Evolutionary conservation across 2,329 filamentous ascomycete species (phyloP), one percentile per base, ranked within the genome.

Genomic region (Pseudogymnoascus sp.): DNA sequence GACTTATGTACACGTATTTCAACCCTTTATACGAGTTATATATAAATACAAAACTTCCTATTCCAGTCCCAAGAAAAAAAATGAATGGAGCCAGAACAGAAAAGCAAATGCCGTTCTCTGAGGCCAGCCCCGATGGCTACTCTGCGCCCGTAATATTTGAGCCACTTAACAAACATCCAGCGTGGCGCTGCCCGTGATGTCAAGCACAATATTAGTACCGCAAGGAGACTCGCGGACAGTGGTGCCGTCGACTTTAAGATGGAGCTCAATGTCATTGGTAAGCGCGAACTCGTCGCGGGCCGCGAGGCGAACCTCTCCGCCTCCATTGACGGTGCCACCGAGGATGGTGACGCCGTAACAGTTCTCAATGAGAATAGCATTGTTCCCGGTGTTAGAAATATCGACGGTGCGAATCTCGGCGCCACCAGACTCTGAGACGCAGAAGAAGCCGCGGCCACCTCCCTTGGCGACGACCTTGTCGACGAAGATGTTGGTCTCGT

Each of bases 311-410:
- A 85, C 82, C 70, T 84, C 82, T 0, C 83, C 83, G 1, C 83
- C 82, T 1, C 82, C 80, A 25, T 77, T 78, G 23, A 85, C 78
- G 2, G 75, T 80, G 0, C 83, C 83, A 16, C 78, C 77, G 1
- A 69, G 72, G 69, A 85, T 83, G 1, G 74, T 72, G 34, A 85
- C 66, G 61, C 82, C 81, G 70, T 85, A 84, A 73, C 83, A 85
- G 71, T 85, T 85, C 75, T 85, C 82, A 28, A 85, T 80, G 1
- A 85, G 75, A 18, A 85, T 76, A 0, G 82, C 79, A 63, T 85
- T 84, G 69, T 82, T 83, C 0, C 78, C 82, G 59, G 84, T 85
- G 66, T 75, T 72, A 0, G 80, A 76, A 1, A 85, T 74, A 66
- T 84, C 81, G 16, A 84, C 72, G 3, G 66, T 74, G 7, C 70